Base-by-base conservation (phyloP, 305 asterid species). In the Striga hermonthica region DNA sequence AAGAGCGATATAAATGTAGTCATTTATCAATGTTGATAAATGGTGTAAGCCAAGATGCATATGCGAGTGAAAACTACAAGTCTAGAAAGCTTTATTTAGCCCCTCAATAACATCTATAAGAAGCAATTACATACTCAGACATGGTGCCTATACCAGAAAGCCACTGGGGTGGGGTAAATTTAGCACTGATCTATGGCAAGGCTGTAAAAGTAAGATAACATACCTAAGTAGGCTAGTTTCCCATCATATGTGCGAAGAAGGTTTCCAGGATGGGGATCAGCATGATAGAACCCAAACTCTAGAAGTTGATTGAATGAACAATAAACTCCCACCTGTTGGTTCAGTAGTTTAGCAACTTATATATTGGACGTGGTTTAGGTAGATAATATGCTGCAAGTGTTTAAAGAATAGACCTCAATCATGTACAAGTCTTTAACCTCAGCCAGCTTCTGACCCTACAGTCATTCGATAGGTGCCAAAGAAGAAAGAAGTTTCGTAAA, bases 241-340 rank as follows among this genome's bases (percentile, higher is more conserved):
- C 97, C 95, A 67, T 92, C 98, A 73, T 79, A 76, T 63, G 98
- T 92, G 63, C 96, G 95, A 58, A 92, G 84, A 41, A 92, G 81
- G 84, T 89, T 92, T 74, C 98, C 98, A 74, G 97, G 97, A 83
- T 92, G 98, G 62, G 98, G 98, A 89, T 92, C 98, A 67, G 98
- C 98, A 66, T 92, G 98, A 77, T 92, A 92, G 81, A 92, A 92
- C 40, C 98, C 98, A 81, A 49, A 72, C 82, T 89, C 97, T 59
- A 92, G 85, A 82, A 92, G 98, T 81, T 92, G 98, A 81, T 90
- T 92, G 81, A 89, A 92, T 12, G 98, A 92, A 75, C 98, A 92
- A 80, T 92, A 92, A 62, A 92, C 98, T 73, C 98, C 98, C 64
- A 92, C 91, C 97, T 92, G 86, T 62, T 74, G 47, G 57, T 10